phyloP scores from a whole-genome alignment of 192 early-diverging fungal species.

The Ramicandelaber brevisporus region DNA sequence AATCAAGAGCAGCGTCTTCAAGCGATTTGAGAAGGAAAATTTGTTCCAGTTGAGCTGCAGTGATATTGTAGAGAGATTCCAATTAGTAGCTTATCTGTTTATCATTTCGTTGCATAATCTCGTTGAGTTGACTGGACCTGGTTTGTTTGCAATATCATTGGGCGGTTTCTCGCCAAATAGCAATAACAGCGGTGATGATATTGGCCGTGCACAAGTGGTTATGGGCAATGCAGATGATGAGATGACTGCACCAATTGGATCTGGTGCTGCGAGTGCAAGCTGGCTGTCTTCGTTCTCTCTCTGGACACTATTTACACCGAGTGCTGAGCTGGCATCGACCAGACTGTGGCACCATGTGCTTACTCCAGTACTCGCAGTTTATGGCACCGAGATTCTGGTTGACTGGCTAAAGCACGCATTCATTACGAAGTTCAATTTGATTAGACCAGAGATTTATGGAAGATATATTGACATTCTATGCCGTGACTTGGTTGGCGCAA shows the following conservation, averaged over 20 bases:
- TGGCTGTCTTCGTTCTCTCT: slow-evolving; percentile 29
- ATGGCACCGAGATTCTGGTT: slow-evolving; percentile 70
- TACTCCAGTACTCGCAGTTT: slow-evolving; percentile 64
- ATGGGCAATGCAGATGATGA: too few relatives aligned
- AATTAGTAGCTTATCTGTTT: slow-evolving; percentile 59
- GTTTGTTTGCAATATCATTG: neutral
- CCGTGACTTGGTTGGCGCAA: slow-evolving; percentile 43
- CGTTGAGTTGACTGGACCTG: slow-evolving; percentile 43
- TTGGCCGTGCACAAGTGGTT: too few relatives aligned
- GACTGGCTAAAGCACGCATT: slow-evolving; percentile 99
- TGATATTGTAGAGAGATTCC: slow-evolving; percentile 92
- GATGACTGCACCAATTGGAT: slow-evolving; percentile 1
- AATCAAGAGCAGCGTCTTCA: slow-evolving; percentile 93
- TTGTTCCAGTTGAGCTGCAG: slow-evolving; percentile 84
- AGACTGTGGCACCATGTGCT: slow-evolving; percentile 32
- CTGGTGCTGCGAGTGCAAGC: slow-evolving; percentile 5
- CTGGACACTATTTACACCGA: slow-evolving; percentile 19
- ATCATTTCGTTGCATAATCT: slow-evolving; percentile 82
- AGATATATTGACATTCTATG: slow-evolving; percentile 72
- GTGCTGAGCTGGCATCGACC: slow-evolving; percentile 25
- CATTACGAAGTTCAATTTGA: slow-evolving; percentile 91
- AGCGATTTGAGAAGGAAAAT: slow-evolving; percentile 89
- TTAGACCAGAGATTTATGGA: slow-evolving; percentile 64
- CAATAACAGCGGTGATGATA: too few relatives aligned
- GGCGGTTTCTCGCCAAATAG: slow-evolving; percentile 1